These are phyloP conservation scores for Oxyria digyna DNA, from an alignment of 148 eudicot species.

Conservation along the genomic window DNA sequence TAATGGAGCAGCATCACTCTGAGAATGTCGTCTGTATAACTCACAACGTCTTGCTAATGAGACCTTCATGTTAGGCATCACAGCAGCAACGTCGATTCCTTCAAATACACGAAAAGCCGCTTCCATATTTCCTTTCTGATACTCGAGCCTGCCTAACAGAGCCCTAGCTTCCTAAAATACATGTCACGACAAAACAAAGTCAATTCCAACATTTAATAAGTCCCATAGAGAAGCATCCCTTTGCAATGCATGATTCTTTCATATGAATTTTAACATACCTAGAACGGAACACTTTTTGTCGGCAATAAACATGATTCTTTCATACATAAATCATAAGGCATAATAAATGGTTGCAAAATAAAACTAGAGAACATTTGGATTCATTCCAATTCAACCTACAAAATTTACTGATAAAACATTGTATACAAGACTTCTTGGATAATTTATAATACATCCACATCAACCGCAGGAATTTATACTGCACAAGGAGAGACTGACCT, in stretches of 20 bases:
- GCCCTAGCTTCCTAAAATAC: slow-evolving; percentile 78
- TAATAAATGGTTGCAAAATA: not conserved
- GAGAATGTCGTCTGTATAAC: slow-evolving; percentile 28
- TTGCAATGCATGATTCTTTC: not conserved
- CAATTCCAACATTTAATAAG: not conserved
- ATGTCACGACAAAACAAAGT: slow-evolving; percentile 2
- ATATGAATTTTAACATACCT: not conserved
- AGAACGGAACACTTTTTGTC: not conserved
- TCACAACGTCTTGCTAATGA: slow-evolving; percentile 44
- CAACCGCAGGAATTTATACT: not conserved
- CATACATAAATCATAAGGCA: not conserved
- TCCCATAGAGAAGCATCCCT: not conserved
- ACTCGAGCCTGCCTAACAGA: slow-evolving; percentile 75
- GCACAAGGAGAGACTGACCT: slow-evolving; percentile 30
- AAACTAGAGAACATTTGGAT: too few relatives aligned
- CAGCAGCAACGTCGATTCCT: slow-evolving; percentile 67
- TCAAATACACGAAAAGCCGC: slow-evolving; percentile 77
- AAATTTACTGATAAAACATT: not conserved
- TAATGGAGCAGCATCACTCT: slow-evolving; percentile 34
- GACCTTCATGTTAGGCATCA: slow-evolving; percentile 49
- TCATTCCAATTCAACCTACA: not conserved
- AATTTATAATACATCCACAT: not conserved
- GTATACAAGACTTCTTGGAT: not conserved
- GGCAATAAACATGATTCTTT: not conserved
- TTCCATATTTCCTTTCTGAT: slow-evolving; percentile 82